Evolutionary conservation across 2,329 filamentous ascomycete genomes (phyloP), one percentile per base, ranked within the genome.

Genomic region (Aspergillus japonicus): DNA sequence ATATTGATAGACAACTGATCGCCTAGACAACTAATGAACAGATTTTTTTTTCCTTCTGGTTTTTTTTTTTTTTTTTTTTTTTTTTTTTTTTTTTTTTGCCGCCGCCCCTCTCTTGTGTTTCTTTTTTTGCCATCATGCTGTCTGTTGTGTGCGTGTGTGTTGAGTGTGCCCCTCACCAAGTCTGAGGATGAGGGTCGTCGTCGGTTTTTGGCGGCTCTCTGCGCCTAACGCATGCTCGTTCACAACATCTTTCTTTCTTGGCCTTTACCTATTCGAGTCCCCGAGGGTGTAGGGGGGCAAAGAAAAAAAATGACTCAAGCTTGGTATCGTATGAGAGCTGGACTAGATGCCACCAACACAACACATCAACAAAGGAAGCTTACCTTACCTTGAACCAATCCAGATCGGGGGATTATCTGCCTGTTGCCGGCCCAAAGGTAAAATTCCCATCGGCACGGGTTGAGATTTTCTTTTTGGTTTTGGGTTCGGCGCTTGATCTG

Each of bases 341-440:
- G 47, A 54, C 24, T 21, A 31, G 42, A 33, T 31, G n/a, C 24
- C 23, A 26, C 21, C 11, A n/a, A 50, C 48, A 54, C 29, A 47
- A 35, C 24, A 58, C 44, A 50, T n/a, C 44, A 55, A 55, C 26
- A 47, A 55, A 47, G 16, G 49, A 58, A 60, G 56, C 60, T 61
- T 61, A 64, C 62, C 58, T 58, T 62, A 58, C 55, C 50, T 53
- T 12, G 19, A 31, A 23, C 58, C 62, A 62, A 62, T 61, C 62
- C 60, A 26, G 50, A 60, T 54, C 31, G 42, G 56, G 53, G 50
- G 50, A 59, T 64, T 62, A 56, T 54, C 54, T 59, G 53, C 60
- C 39, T 55, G 53, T 58, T 58, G 53, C 54, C 26, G 47, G 42
- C 29, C 50, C 21, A 59, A 62, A 59, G 19, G n/a, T 31, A 16